Conservation (phyloP, 331 rosid genomes). For the Phaseolus coccineus region DNA sequence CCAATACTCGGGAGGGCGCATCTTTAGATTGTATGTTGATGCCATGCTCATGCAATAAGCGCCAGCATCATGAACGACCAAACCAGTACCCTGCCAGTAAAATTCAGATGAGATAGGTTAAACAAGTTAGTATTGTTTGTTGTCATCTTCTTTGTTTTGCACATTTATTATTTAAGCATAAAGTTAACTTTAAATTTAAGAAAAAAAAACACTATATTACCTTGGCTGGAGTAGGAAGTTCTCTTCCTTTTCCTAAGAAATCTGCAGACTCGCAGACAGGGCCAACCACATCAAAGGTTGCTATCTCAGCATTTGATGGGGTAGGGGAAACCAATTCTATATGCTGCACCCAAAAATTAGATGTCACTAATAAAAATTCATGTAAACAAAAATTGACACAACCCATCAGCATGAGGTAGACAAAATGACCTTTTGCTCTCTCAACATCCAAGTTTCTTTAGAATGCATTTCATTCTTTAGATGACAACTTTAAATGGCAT, state of each 20-base stretch:
- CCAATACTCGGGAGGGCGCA: conserved; percentile 99
- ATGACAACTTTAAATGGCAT: neutral
- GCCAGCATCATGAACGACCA: conserved; percentile 98
- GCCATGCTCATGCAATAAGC: conserved; percentile 99
- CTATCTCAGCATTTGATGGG: conserved; percentile 59
- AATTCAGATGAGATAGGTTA: conserved; percentile 40
- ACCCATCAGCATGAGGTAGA: neutral
- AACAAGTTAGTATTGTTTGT: conserved; percentile 7
- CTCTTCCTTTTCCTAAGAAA: conserved; percentile 91
- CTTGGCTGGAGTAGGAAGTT: conserved; percentile 87
- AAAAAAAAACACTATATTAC: conserved; percentile 48
- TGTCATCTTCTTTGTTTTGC: conserved; percentile 15
- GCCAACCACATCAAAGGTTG: conserved; percentile 91
- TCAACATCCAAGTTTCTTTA: conserved; percentile 10
- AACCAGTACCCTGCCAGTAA: conserved; percentile 82
- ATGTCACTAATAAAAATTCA: conserved; percentile 31
- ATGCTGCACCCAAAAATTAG: conserved; percentile 64
- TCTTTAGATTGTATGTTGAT: conserved; percentile 94
- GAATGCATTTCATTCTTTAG: conserved; percentile 6
- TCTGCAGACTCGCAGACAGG: conserved; percentile 99
- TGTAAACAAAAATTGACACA: conserved; percentile 5
- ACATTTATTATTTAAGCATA: conserved; percentile 24
- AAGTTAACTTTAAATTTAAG: neutral
- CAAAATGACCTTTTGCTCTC: neutral
- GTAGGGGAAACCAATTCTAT: conserved; percentile 92